Base-by-base conservation (phyloP, 1,284 basidiomycete genomes). In the Heterobasidion occidentale region DNA sequence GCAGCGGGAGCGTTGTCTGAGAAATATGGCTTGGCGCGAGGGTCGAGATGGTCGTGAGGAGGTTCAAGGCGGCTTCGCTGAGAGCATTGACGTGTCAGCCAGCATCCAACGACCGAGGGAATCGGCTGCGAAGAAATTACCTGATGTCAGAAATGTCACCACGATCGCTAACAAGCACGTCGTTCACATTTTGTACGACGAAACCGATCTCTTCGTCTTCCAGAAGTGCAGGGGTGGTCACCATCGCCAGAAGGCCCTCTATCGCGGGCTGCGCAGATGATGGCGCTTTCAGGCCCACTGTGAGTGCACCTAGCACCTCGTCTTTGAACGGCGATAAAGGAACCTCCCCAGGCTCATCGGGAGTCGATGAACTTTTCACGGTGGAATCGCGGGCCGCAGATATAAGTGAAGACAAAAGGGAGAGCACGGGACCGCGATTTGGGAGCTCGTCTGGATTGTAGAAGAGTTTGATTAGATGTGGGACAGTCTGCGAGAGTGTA, bases 381-480 rank as follows among this genome's bases (percentile, higher is more conserved):
- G 63, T 65, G 5, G 78, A 77, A 55, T 80, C 75, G 15, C 77
- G 72, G 11, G 74, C 74, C 19, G 83, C 78, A 8, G 71, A 73
- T 46, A 87, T 73, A n/a, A 90, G 65, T 47, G 87, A 81, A 1
- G 76, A 83, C 58, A 80, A 79, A 47, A 80, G 75, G 15, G 75
- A 68, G 12, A 97, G 75, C 36, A 90, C 81, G 0, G 90, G 78
- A 2, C 85, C 80, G 7, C 93, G 85, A 59, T 88, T 87, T 1
- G 86, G 77, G 1, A 83, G 74, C 60, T 98, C 88, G 51, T 86
- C 84, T 0, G 92, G 89, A 61, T 86, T 79, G 58, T 84, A 79
- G 73, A 90, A 97, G 50, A 92, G 75, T 51, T 76, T 77, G 60
- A 91, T 78, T 19, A 96, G 77, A 63, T 88, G 87, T 1, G 90